Conservation (phyloP, 805 yeast genomes). For the Ogataea methanolica region DNA sequence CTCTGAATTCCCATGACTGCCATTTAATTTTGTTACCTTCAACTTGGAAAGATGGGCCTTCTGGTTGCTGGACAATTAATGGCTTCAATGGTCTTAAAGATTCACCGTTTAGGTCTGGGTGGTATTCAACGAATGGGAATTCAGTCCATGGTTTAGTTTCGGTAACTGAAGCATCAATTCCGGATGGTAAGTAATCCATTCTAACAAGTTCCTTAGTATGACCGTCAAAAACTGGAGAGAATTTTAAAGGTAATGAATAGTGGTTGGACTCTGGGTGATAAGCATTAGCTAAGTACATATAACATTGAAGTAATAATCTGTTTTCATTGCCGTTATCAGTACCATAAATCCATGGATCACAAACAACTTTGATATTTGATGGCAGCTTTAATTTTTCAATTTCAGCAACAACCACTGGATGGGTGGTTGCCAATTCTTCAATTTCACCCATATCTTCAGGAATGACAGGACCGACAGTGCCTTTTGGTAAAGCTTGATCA, state of each 20-base stretch:
- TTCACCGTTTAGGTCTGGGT: constrained; percentile 64
- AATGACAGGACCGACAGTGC: constrained; percentile 67
- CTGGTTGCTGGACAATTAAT: constrained; percentile 66
- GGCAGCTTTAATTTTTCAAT: constrained; percentile 65
- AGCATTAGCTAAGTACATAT: constrained; percentile 66
- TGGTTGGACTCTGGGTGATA: constrained; percentile 70
- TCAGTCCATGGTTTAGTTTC: constrained; percentile 60
- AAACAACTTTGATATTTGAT: constrained; percentile 44
- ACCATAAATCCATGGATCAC: constrained; percentile 88
- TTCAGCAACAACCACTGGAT: constrained; percentile 62
- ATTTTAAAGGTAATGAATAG: constrained; percentile 68
- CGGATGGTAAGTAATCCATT: constrained; percentile 72
- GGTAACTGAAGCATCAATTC: constrained; percentile 51
- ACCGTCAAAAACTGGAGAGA: constrained; percentile 69
- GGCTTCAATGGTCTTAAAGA: constrained; percentile 61
- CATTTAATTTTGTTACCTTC: constrained; percentile 62
- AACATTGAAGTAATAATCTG: constrained; percentile 63
- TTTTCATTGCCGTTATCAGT: constrained; percentile 53
- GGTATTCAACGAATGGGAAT: constrained; percentile 64
- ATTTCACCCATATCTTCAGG: constrained; percentile 56
- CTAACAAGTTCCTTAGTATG: constrained; percentile 56
- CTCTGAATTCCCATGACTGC: constrained; percentile 85
- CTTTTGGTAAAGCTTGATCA: constrained; percentile 50
- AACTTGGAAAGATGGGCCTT: constrained; percentile 67
- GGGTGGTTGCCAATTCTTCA: constrained; percentile 46